Percentiles rank a stretch among this genome's conserved stretches.
phyloP scores from a whole-genome alignment of 2,329 filamentous ascomycete species.

The Rutstroemia sp. region DNA sequence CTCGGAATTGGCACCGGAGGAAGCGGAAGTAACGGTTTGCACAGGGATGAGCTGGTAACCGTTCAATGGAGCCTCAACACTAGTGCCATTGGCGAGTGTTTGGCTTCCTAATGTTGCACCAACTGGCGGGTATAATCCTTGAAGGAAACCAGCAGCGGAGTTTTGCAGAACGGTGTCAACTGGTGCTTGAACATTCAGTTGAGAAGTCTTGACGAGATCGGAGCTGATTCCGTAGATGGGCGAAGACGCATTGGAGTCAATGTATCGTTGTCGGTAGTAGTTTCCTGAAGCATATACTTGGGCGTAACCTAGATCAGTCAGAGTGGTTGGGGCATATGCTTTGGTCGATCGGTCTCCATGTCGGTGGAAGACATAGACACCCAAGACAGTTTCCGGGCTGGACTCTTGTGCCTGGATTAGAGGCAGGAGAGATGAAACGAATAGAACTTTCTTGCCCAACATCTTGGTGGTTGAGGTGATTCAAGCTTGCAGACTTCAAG shows the following conservation, averaged over 20 bases:
- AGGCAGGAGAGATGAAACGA: conserved; percentile 35
- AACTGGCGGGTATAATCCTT: conserved; percentile 79
- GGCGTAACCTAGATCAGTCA: conserved; percentile 74
- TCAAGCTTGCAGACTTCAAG: too few relatives aligned
- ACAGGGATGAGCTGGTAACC: conserved; percentile 84
- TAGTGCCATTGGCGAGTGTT: conserved; percentile 63
- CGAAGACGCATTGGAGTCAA: conserved; percentile 48
- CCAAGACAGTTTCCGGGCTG: conserved; percentile 41
- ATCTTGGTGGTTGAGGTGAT: conserved; percentile 16
- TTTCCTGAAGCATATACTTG: conserved; percentile 66
- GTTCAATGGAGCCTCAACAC: conserved; percentile 58
- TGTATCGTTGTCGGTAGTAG: conserved; percentile 72
- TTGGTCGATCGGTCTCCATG: conserved; percentile 87
- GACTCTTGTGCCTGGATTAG: conserved; percentile 28
- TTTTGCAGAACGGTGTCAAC: conserved; percentile 71
- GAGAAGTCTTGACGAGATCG: conserved; percentile 58
- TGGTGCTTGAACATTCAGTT: conserved; percentile 67
- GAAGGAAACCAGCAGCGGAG: conserved; percentile 73
- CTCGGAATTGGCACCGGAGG: conserved; percentile 48
- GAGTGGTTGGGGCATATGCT: conserved; percentile 57
- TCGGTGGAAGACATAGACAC: conserved; percentile 80
- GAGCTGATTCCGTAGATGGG: conserved; percentile 61
- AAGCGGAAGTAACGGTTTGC: conserved; percentile 46
- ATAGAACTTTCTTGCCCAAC: conserved; percentile 33
- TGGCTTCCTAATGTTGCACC: conserved; percentile 45